phyloP scores from a whole-genome alignment of 1,139 yeast species.

The Kazachstania sp. region DNA sequence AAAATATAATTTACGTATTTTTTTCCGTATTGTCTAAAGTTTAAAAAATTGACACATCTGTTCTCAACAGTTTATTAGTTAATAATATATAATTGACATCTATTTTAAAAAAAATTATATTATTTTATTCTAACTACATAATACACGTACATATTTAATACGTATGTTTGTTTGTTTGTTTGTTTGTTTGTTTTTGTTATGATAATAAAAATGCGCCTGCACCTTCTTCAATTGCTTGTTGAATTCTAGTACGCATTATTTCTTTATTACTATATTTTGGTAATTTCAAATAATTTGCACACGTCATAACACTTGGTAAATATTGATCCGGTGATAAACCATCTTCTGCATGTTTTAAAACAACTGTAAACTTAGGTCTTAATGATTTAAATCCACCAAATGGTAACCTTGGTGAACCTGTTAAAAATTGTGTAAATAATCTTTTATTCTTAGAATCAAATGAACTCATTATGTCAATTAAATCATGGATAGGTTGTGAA shows the following conservation, averaged over 20 bases:
- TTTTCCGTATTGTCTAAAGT: no score
- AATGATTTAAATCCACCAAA: slow-evolving; percentile 87
- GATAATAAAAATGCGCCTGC: slow-evolving; percentile 83
- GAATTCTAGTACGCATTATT: slow-evolving; percentile 49
- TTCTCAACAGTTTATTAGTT: no score
- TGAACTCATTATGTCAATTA: slow-evolving; percentile 51
- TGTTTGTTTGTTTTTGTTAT: background rate
- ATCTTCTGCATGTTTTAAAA: slow-evolving; percentile 67
- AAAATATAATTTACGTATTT: no score
- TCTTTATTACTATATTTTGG: slow-evolving; percentile 68
- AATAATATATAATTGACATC: no score
- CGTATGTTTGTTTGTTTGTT: background rate
- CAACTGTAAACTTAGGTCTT: slow-evolving; percentile 80
- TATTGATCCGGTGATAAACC: slow-evolving; percentile 67
- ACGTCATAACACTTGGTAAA: slow-evolving; percentile 96
- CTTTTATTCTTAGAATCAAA: slow-evolving; percentile 54
- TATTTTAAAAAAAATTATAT: no score
- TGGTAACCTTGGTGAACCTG: slow-evolving; percentile 91
- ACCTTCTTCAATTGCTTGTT: slow-evolving; percentile 77
- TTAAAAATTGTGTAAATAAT: slow-evolving; percentile 72
- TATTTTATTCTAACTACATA: no score
- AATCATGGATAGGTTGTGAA: slow-evolving; percentile 51
- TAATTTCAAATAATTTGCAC: slow-evolving; percentile 86
- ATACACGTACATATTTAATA: background rate
- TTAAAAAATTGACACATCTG: no score